These are phyloP conservation scores for Intubia oerlemansii DNA, from an alignment of 2,329 filamentous ascomycete species.

Conservation along the genomic window DNA sequence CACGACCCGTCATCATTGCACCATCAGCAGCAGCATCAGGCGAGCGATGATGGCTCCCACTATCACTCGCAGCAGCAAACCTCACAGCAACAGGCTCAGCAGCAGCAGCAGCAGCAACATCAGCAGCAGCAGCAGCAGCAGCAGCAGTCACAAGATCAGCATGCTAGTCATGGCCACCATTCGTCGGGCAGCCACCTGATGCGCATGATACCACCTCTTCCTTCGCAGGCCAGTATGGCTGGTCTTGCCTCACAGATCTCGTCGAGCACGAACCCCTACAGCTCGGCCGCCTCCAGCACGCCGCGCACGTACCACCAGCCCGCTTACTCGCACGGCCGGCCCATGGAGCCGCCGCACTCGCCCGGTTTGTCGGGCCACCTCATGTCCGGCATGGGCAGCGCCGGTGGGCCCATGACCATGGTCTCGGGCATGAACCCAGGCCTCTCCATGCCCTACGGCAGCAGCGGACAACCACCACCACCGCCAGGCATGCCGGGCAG, in stretches of 20 bases:
- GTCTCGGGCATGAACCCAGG: conserved; percentile 2
- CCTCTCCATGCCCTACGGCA: conserved; percentile 4
- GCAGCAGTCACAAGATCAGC: too few relatives aligned
- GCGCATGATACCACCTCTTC: conserved; percentile 5
- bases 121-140: too few relatives aligned
- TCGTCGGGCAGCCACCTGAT: conserved; percentile 1
- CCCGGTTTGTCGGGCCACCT: conserved; percentile 3
- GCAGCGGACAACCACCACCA: too few relatives aligned
- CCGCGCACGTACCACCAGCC: too few relatives aligned
- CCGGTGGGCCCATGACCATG: conserved; percentile 4
- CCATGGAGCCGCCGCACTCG: conserved; percentile 2
- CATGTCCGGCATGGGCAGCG: conserved; percentile 5
- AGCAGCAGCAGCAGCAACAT: too few relatives aligned
- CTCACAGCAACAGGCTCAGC: too few relatives aligned
- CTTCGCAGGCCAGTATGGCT: too few relatives aligned
- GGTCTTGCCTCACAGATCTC: too few relatives aligned
- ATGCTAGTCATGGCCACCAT: too few relatives aligned
- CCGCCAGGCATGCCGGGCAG: background rate
- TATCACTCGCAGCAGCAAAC: background rate
- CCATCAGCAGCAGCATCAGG: background rate
- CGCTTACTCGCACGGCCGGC: background rate
- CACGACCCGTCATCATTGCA: background rate
- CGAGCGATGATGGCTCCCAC: too few relatives aligned
- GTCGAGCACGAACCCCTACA: too few relatives aligned
- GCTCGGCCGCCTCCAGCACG: too few relatives aligned